Base-by-base conservation (phyloP, 768 basidiomycete genomes). In the Lentinula guzmanii region DNA sequence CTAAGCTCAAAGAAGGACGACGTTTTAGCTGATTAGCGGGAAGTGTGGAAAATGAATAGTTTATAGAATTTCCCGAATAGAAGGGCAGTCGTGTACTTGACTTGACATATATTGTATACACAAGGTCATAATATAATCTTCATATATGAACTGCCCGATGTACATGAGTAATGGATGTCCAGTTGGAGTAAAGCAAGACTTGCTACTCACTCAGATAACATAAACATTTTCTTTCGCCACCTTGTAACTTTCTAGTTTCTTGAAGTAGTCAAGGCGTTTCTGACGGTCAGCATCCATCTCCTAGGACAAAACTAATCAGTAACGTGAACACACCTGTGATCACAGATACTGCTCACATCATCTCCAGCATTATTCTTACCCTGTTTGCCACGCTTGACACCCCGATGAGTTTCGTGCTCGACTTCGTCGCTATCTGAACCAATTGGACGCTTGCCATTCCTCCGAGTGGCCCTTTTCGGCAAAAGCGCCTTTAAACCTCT, bases 221-320 rank as follows among this genome's bases (percentile, higher is more conserved):
- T 77, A 76, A 16, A 78, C 76, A 39, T 77, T 76, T 65, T 77
- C 77, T 55, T 74, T 77, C 18, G 71, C 70, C 18, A 77, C 70
- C 64, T 76, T 69, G 48, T 75, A 77, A 18, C 66, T 70, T 21
- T 77, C 77, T 55, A 77, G 52, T 45, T 72, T 72, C 50, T 71
- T 74, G 65, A 78, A 78, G 58, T 78, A 78, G 31, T 77, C 76
- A 43, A 76, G n/a, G 13, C 76, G 75, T 1, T 68, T 76, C 43
- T 70, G 70, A 8, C 75, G 70, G 21, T 75, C 73, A 28, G 66
- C 60, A 1, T 69, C 69, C 53, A 68, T 69, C 52, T 51, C 55
- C 55, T 56, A 43, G 18, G 13, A 33, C 8, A 11, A 10, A 55
- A 55, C 4, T 3, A 11, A 10, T 21, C 8, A 41, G 21, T 28